Evolutionary conservation across 352 stramenopile species (phyloP).

Genomic region (Pythium pyrilobum): DNA sequence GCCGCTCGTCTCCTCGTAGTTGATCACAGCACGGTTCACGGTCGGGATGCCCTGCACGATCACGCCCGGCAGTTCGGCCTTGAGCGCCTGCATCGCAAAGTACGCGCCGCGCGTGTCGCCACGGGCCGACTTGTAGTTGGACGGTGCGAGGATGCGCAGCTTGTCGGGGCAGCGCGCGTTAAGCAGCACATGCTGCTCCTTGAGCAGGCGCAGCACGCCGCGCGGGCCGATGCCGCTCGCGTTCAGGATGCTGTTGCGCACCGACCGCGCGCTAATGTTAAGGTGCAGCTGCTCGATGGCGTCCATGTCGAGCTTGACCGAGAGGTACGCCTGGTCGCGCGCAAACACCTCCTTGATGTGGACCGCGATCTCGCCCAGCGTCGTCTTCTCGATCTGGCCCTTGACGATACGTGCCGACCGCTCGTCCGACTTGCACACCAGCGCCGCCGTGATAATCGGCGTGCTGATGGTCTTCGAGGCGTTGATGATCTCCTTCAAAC

Average conservation of each 20-base stretch:
- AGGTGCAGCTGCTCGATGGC: constrained; percentile 97
- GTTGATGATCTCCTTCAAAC: constrained; percentile 97
- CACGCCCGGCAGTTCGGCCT: constrained; percentile 92
- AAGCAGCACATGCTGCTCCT: constrained; percentile 82
- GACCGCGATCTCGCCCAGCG: constrained; percentile 91
- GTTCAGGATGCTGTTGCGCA: constrained; percentile 91
- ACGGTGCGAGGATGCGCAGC: constrained; percentile 70
- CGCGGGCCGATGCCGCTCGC: constrained; percentile 63
- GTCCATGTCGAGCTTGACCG: constrained; percentile 96
- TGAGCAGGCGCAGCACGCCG: constrained; percentile 65
- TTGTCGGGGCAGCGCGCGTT: constrained; percentile 82
- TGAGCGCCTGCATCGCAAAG: constrained; percentile 95
- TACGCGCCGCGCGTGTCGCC: constrained; percentile 78
- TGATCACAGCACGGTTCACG: constrained; percentile 98
- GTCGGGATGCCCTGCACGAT: constrained; percentile 98
- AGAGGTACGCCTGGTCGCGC: constrained; percentile 92
- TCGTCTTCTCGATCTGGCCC: constrained; percentile 99
- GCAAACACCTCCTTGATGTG: constrained; percentile 99
- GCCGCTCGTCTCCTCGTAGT: constrained; percentile 91
- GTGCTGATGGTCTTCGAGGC: constrained; percentile 98
- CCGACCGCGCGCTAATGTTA: constrained; percentile 90
- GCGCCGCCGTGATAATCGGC: constrained; percentile 98
- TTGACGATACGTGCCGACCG: constrained; percentile 97
- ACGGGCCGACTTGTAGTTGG: constrained; percentile 85
- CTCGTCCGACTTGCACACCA: constrained; percentile 96